Evolutionary conservation across 2,329 filamentous ascomycete species (phyloP).

Genomic region (Neonectria magnoliae): DNA sequence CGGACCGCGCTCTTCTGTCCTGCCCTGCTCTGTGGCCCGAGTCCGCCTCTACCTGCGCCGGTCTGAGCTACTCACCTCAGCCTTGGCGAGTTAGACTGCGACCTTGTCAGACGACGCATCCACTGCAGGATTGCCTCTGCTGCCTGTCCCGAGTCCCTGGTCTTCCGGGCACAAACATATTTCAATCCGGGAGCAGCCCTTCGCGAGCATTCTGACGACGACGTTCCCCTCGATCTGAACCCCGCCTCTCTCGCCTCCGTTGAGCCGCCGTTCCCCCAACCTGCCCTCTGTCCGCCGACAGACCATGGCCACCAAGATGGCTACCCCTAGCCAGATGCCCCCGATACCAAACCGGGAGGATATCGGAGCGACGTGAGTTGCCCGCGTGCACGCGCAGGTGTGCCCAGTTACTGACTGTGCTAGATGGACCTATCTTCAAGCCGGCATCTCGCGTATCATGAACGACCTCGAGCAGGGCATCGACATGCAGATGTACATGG

Average conservation of each 20-base stretch:
- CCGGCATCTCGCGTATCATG: slow-evolving; percentile 93
- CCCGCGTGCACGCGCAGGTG: slow-evolving; percentile 3
- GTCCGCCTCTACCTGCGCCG: slow-evolving; percentile 10
- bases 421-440: slow-evolving; percentile 91
- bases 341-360: slow-evolving; percentile 70
- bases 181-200: slow-evolving; percentile 5
- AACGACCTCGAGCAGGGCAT: slow-evolving; percentile 89
- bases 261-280: slow-evolving; percentile 26
- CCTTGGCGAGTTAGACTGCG: slow-evolving; percentile 14
- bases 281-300: slow-evolving; percentile 28
- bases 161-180: neutral
- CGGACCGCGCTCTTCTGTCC: slow-evolving; percentile 7
- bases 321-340: slow-evolving; percentile 59
- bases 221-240: slow-evolving; percentile 40
- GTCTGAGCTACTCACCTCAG: slow-evolving; percentile 18
- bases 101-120: slow-evolving; percentile 7
- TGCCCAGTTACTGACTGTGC: slow-evolving; percentile 35
- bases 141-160: neutral
- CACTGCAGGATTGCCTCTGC: neutral
- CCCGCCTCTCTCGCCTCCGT: slow-evolving; percentile 37
- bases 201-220: slow-evolving; percentile 32
- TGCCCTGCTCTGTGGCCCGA: slow-evolving; percentile 14
- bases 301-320: slow-evolving; percentile 50
- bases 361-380: slow-evolving; percentile 60
- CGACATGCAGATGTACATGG: slow-evolving; percentile 98